Evolutionary conservation across 2,329 filamentous ascomycete species (phyloP).

Genomic region (Fusarium sp.): DNA sequence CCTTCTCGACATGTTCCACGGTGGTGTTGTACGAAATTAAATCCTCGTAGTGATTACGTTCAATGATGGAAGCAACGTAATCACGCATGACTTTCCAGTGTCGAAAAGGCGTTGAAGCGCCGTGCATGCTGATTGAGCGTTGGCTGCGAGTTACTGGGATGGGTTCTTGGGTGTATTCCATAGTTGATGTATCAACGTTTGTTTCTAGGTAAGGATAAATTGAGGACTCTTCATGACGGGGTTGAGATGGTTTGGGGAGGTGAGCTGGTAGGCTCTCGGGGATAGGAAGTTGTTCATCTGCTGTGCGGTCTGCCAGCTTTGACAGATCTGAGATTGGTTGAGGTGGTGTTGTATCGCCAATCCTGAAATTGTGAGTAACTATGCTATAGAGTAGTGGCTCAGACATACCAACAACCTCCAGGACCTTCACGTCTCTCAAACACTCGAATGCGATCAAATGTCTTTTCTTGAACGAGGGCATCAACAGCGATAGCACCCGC

Average conservation of each 20-base stretch:
- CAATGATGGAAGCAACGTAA: slow-evolving; percentile 65
- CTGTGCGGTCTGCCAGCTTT: slow-evolving; percentile 59
- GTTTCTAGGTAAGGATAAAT: slow-evolving; percentile 74
- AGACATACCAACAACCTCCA: slow-evolving; percentile 69
- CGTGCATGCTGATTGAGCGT: slow-evolving; percentile 56
- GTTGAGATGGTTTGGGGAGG: slow-evolving; percentile 54
- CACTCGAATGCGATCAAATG: slow-evolving; percentile 68
- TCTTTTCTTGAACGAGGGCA: slow-evolving; percentile 67
- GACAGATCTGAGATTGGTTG: slow-evolving; percentile 58
- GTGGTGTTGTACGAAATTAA: slow-evolving; percentile 67
- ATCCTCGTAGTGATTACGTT: slow-evolving; percentile 64
- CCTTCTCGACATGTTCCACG: slow-evolving; percentile 68
- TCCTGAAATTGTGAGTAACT: slow-evolving; percentile 49
- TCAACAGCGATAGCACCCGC: slow-evolving; percentile 70
- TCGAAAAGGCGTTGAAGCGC: slow-evolving; percentile 68
- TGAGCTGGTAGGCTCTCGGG: slow-evolving; percentile 61
- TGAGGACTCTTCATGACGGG: slow-evolving; percentile 67
- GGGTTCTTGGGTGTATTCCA: slow-evolving; percentile 69
- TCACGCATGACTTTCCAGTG: slow-evolving; percentile 67
- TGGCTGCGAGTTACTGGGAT: slow-evolving; percentile 56
- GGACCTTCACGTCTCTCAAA: slow-evolving; percentile 70
- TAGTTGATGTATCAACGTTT: slow-evolving; percentile 68
- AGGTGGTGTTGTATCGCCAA: slow-evolving; percentile 53
- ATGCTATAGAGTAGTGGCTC: background rate
- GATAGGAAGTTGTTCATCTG: slow-evolving; percentile 60